Base-by-base conservation (phyloP, 148 eudicot genomes). In the Heliamphora exappendiculata region DNA sequence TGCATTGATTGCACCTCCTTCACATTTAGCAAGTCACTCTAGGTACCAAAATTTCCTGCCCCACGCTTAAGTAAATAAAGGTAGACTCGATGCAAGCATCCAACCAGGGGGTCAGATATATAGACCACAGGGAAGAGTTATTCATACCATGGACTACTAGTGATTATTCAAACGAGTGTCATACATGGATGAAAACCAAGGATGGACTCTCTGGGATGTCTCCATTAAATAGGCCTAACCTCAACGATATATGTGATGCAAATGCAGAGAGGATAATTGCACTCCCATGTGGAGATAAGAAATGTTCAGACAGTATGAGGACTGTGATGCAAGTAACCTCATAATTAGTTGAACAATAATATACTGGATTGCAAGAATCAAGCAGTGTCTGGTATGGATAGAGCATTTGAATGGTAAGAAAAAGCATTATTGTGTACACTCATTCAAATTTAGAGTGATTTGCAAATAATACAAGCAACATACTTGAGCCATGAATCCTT, bases 401-500 rank as follows among this genome's bases (percentile, higher is more conserved):
- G 33, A 26, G 45, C 58, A 47, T 60, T 50, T 14, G 34, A 31
- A 59, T 5, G 28, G 63, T 24, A 49, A 28, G 71, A 53, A 7
- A 34, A 55, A 42, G 9, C 45, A 79, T 34, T 22, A 51, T 51
- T 28, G 13, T 31, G 54, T 42, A 31, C 31, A 44, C 16, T 45
- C 63, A 19, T 19, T 47, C 59, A 16, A n/a, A 59, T n/a, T 5
- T 20, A n/a, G 24, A 12, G 65, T 47, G 59, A 42, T 44, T 37
- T 51, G 44, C 41, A 37, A 59, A 36, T 22, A 39, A 60, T 20
- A 19, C 68, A 55, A 69, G 14, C 33, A 73, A 75, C 81, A 72
- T 92, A 92, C 97, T 78, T 95, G 98, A 33, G 96, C 98, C 98
- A 95, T 95, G 82, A 95, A 95, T 76, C 97, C 97, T 82, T 78